Percentiles rank a stretch among this genome's conserved stretches.
These are phyloP conservation scores for Pachysandra terminalis DNA, from an alignment of 164 flowering plant genomes.

Conservation along the genomic window DNA sequence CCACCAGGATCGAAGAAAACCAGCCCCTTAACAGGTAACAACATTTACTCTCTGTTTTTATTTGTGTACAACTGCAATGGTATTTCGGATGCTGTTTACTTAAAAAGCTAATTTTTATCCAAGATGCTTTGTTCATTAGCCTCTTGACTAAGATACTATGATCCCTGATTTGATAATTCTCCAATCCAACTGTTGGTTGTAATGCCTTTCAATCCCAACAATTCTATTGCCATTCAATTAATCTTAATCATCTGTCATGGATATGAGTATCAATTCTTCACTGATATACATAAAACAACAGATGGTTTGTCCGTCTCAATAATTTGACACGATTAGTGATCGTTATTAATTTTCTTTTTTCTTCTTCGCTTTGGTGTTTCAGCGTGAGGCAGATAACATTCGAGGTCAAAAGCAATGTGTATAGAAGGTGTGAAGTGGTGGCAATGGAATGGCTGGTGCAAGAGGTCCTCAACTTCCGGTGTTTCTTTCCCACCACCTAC, in stretches of 20 bases:
- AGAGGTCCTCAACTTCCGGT: slow-evolving; percentile 75
- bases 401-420: slow-evolving; percentile 44
- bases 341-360: slow-evolving; percentile 41
- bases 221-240: no score
- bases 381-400: slow-evolving; percentile 58
- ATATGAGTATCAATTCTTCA: no score
- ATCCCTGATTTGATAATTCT: no score
- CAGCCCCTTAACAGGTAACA: slow-evolving; percentile 85
- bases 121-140: no score
- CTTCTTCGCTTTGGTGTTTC: slow-evolving; percentile 12
- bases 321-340: neutral
- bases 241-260: no score
- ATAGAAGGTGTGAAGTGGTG: slow-evolving; percentile 74
- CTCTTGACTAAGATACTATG: no score
- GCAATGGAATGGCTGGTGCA: slow-evolving; percentile 99
- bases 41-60: neutral
- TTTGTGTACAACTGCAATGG: neutral
- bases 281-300: slow-evolving; percentile 32
- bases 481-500: slow-evolving; percentile 69
- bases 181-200: no score
- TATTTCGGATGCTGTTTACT: neutral
- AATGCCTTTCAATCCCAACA: no score
- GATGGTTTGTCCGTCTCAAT: neutral
- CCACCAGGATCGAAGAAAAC: slow-evolving; percentile 91
- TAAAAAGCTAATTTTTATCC: neutral